Conservation (phyloP, 2,329 filamentous ascomycete genomes). For the Ophiostoma novo-ulmi region DNA sequence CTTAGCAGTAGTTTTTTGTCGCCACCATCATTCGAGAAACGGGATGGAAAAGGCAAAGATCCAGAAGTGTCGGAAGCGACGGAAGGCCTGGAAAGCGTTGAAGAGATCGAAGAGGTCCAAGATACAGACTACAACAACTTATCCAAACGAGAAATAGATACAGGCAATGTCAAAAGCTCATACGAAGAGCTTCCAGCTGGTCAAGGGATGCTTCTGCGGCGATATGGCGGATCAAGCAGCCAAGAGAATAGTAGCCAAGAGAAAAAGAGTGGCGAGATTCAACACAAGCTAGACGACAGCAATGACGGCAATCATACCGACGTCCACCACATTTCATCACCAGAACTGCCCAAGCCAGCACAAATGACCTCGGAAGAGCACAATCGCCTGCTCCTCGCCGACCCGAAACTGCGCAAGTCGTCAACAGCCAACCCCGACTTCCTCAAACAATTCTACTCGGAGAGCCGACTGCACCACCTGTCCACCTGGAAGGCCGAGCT, state of each 20-base stretch:
- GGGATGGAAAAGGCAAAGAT: neutral
- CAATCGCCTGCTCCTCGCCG: slow-evolving; percentile 76
- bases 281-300: neutral
- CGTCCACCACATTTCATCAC: neutral
- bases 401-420: slow-evolving; percentile 80
- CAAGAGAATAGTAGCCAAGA: neutral
- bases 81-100: neutral
- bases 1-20: slow-evolving; percentile 6
- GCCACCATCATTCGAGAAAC: neutral
- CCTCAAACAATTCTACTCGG: slow-evolving; percentile 87
- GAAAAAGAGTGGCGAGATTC: neutral
- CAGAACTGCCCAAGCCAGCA: neutral
- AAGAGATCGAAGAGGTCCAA: slow-evolving; percentile 1
- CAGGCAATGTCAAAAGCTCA: neutral
- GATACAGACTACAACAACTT: neutral
- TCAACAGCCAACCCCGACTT: slow-evolving; percentile 92
- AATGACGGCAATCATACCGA: neutral
- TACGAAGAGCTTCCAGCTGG: slow-evolving; percentile 16
- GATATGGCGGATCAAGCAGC: neutral
- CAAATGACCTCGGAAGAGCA: slow-evolving; percentile 82
- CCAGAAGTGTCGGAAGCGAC: neutral
- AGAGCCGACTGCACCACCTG: slow-evolving; percentile 89
- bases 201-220: neutral
- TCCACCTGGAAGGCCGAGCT: slow-evolving; percentile 95
- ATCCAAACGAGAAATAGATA: neutral